Evolutionary conservation across 208 protist genomes (phyloP), one percentile per base, ranked within the genome.

Genomic region (Wallacemonas sp.): DNA sequence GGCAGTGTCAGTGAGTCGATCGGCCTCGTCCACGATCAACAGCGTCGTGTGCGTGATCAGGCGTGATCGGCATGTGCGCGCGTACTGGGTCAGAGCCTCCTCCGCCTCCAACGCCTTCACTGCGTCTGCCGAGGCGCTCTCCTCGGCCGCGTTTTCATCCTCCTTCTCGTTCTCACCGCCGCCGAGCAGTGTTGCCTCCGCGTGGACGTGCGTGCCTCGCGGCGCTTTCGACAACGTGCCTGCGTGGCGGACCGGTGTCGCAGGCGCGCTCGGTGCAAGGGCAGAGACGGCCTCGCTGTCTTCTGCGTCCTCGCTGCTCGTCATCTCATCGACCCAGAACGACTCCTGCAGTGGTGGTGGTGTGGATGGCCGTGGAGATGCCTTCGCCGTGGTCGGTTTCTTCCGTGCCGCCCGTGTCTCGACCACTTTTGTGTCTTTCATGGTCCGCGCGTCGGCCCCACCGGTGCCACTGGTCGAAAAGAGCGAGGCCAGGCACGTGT

Each of bases 11-110:
- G 29, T 59, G 4, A 63, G 61, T 7, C 39, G 33, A 25, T 52
- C 50, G 10, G 65, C 65, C 65, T 62, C 65, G 38, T 70, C 65
- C 16, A 70, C 45, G 22, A 70, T 54, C 3, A 70, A 29, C 2
- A 70, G 65, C 14, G 49, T 61, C 12, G 46, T 50, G 52, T 49
- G 11, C 16, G 12, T 26, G 29, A 70, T 49, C 3, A 70, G 18
- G 10, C 61, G n/a, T 0, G 18, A 26, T 3, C 46, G 52, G 39
- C 52, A 70, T 2, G 11, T 26, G 23, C 26, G 49, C 18, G 46
- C 20, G 36, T 11, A 31, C 14, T 8, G n/a, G 5, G 1, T 57
- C 33, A 22, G 10, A 7, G 14, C 8, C 57, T 64, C 57, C 10
- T 5, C 10, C 57, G 7, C 20, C 36, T 48, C 12, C 57, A 29